These are phyloP conservation scores for Meira miltonrushii DNA, from an alignment of 1,284 basidiomycete species.

Conservation along the genomic window DNA sequence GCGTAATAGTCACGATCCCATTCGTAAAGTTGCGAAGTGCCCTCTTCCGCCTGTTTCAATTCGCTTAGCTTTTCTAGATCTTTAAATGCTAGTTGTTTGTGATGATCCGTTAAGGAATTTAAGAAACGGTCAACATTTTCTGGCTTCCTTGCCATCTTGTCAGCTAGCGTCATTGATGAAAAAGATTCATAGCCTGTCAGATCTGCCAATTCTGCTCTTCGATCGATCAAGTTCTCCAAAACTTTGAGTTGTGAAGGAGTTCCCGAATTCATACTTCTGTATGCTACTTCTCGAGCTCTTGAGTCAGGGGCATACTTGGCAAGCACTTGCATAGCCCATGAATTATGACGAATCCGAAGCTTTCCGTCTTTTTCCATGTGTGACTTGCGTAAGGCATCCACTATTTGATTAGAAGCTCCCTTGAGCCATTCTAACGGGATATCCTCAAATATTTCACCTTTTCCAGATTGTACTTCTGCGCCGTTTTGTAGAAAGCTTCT, in stretches of 20 bases:
- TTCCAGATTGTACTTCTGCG: background rate
- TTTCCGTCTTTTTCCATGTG: background rate
- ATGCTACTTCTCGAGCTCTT: constrained; percentile 72
- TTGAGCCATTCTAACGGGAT: constrained; percentile 2
- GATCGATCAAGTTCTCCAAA: constrained; percentile 40
- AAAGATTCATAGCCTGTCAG: constrained; percentile 44
- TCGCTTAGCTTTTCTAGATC: constrained; percentile 31
- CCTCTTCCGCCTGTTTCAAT: constrained; percentile 26
- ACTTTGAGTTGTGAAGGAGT: constrained; percentile 31
- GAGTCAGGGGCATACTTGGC: constrained; percentile 75
- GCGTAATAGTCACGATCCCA: constrained; percentile 51
- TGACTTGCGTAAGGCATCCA: background rate
- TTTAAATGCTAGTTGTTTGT: constrained; percentile 30
- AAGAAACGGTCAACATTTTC: constrained; percentile 42
- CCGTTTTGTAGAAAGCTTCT: constrained; percentile 68
- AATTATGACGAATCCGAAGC: background rate
- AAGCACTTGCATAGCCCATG: constrained; percentile 81
- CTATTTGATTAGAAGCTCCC: constrained; percentile 3
- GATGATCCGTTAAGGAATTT: constrained; percentile 33
- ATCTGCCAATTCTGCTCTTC: constrained; percentile 39
- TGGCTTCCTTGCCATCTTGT: constrained; percentile 49
- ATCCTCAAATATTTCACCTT: background rate
- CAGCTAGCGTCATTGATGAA: constrained; percentile 45
- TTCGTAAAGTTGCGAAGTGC: constrained; percentile 12
- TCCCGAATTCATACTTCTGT: constrained; percentile 53